Evolutionary conservation across 2,329 filamentous ascomycete species (phyloP).

Genomic region (Fusarium sp.): DNA sequence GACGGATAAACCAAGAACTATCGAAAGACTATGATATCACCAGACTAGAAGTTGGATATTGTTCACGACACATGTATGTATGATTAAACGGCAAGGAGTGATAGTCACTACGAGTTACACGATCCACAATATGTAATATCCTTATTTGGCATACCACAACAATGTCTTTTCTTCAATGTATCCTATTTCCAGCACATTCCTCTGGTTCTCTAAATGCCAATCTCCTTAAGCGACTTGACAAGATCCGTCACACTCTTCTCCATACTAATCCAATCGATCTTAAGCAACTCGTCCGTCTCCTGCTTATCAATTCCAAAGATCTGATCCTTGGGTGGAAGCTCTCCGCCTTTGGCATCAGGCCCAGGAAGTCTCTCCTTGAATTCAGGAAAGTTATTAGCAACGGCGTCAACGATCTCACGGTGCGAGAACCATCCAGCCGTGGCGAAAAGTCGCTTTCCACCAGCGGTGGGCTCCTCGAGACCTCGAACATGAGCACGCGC

Average conservation of each 20-base stretch:
- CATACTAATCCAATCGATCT: conserved; percentile 71
- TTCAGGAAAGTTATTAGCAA: conserved; percentile 64
- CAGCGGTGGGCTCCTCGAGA: conserved; percentile 62
- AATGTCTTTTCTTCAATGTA: conserved; percentile 6
- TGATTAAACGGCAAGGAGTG: conserved; percentile 4
- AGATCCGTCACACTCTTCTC: conserved; percentile 74
- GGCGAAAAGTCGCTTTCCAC: conserved; percentile 65
- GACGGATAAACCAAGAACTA: neutral
- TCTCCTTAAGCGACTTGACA: conserved; percentile 71
- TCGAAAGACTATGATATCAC: conserved; percentile 48
- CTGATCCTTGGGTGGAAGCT: conserved; percentile 55
- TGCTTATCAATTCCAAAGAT: conserved; percentile 70
- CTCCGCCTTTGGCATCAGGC: conserved; percentile 60
- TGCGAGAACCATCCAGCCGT: conserved; percentile 63
- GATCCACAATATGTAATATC: conserved; percentile 16
- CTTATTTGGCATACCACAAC: conserved; percentile 1
- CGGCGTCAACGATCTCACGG: conserved; percentile 58
- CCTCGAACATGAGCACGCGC: conserved; percentile 67
- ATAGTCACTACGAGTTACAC: conserved; percentile 13
- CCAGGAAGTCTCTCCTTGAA: conserved; percentile 62
- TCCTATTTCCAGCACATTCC: neutral
- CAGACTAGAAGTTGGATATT: neutral
- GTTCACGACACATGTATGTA: conserved; percentile 14
- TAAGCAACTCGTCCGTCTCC: conserved; percentile 70
- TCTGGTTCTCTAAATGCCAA: conserved; percentile 45